Percentiles rank a stretch among this genome's conserved stretches.
These are phyloP conservation scores for Parsonsia alboflavescens DNA, from an alignment of 257 asterid genomes.

Conservation along the genomic window DNA sequence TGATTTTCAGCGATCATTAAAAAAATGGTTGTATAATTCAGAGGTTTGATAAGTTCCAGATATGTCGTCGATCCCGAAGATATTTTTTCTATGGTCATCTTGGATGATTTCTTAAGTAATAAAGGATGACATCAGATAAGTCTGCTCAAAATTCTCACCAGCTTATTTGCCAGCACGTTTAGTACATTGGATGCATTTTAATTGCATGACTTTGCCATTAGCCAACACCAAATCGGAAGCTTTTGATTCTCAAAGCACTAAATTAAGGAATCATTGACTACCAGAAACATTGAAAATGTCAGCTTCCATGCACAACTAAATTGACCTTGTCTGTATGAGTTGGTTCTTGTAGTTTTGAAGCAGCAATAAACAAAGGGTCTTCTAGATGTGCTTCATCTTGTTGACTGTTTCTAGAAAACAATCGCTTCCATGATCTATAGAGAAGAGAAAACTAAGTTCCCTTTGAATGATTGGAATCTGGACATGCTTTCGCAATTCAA, in stretches of 20 bases:
- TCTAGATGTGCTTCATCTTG: too few species aligned
- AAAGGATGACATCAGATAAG: conserved; percentile 16
- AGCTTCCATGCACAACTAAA: background rate
- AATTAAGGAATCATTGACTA: background rate
- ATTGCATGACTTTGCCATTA: background rate
- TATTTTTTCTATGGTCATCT: conserved; percentile 9
- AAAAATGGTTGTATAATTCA: background rate
- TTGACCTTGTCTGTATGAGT: background rate
- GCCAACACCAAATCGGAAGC: background rate
- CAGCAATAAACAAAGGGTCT: background rate
- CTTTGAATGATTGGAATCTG: background rate
- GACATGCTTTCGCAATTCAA: background rate
- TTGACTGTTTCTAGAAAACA: conserved; percentile 5
- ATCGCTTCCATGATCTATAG: background rate
- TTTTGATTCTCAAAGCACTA: background rate
- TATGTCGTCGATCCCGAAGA: background rate
- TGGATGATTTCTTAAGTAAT: conserved; percentile 8
- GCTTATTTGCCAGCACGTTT: background rate
- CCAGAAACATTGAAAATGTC: conserved; percentile 12
- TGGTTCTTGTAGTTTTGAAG: background rate
- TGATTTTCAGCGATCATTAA: conserved; percentile 5
- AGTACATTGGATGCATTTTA: background rate
- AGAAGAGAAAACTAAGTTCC: background rate
- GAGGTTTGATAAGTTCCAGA: conserved; percentile 4
- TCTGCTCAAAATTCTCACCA: background rate